phyloP scores from a whole-genome alignment of 495 filamentous ascomycete species.

The Aspergillus mulundensis region DNA sequence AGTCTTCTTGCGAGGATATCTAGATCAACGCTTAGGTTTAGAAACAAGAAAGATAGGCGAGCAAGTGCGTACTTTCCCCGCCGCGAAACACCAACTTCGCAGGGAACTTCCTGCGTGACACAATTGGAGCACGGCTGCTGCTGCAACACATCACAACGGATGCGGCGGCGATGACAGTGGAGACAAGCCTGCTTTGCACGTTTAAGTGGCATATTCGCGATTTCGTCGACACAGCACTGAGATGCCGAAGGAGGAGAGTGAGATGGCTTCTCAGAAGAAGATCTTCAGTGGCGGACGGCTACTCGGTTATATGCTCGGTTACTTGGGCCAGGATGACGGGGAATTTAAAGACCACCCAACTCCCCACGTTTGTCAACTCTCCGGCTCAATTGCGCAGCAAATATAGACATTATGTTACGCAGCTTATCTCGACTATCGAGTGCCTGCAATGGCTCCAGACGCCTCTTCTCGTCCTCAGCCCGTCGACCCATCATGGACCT shows the following conservation, averaged over 20 bases:
- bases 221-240: background rate
- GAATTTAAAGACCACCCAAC: background rate
- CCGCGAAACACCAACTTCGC: conserved; percentile 41
- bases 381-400: no score
- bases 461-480: conserved; percentile 29
- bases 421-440: background rate
- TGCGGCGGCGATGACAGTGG: conserved; percentile 43
- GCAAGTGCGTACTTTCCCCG: conserved; percentile 35
- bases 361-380: no score
- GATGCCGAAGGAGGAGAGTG: background rate
- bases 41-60: background rate
- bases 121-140: conserved; percentile 44
- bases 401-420: background rate
- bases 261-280: conserved; percentile 4
- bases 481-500: conserved; percentile 58
- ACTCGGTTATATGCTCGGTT: conserved; percentile 13
- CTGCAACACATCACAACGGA: conserved; percentile 45
- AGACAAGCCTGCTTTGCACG: conserved; percentile 44
- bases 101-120: conserved; percentile 31
- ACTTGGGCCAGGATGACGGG: background rate
- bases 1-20: conserved; percentile 22
- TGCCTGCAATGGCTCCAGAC: background rate
- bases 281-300: background rate
- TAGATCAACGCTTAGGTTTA: background rate
- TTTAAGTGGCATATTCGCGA: conserved; percentile 1